These are phyloP conservation scores for Colletotrichum chlorophyti DNA, from an alignment of 2,329 filamentous ascomycete species.

Conservation along the genomic window DNA sequence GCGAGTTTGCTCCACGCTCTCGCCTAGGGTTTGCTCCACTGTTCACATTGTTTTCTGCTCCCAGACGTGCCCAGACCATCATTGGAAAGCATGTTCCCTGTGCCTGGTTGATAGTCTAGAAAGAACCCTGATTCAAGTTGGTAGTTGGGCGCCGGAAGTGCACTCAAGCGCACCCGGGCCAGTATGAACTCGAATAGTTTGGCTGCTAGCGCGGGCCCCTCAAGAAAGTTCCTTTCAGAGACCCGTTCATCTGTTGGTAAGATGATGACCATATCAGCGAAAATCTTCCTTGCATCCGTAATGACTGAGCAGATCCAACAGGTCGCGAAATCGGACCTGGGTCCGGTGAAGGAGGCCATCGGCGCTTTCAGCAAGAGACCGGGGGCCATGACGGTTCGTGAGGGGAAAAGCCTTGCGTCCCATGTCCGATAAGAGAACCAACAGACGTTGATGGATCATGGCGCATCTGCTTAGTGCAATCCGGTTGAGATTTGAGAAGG, in stretches of 20 bases:
- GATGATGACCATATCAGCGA: not conserved
- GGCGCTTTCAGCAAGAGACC: not conserved
- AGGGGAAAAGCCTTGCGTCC: slow-evolving; percentile 5
- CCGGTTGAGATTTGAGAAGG: not conserved
- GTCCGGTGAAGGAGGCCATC: not conserved
- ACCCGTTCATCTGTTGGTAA: not conserved
- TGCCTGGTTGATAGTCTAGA: slow-evolving; percentile 17
- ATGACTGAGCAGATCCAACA: not conserved
- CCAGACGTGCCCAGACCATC: not conserved
- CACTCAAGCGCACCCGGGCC: slow-evolving; percentile 13
- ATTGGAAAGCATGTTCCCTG: slow-evolving; percentile 18
- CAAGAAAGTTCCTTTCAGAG: not conserved
- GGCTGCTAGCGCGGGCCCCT: slow-evolving; percentile 8
- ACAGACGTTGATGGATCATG: not conserved
- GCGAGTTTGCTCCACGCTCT: not conserved
- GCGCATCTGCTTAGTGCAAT: slow-evolving; percentile 14
- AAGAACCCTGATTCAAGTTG: slow-evolving; percentile 8
- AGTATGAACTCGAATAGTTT: not conserved
- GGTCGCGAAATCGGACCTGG: slow-evolving; percentile 7
- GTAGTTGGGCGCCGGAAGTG: not conserved
- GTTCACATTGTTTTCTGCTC: slow-evolving; percentile 14
- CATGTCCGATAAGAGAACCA: not conserved
- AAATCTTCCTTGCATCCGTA: not conserved
- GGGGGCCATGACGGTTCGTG: slow-evolving; percentile 18
- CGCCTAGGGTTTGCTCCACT: slow-evolving; percentile 10